These are phyloP conservation scores for Candida corydali DNA, from an alignment of 805 yeast species.

Conservation along the genomic window DNA sequence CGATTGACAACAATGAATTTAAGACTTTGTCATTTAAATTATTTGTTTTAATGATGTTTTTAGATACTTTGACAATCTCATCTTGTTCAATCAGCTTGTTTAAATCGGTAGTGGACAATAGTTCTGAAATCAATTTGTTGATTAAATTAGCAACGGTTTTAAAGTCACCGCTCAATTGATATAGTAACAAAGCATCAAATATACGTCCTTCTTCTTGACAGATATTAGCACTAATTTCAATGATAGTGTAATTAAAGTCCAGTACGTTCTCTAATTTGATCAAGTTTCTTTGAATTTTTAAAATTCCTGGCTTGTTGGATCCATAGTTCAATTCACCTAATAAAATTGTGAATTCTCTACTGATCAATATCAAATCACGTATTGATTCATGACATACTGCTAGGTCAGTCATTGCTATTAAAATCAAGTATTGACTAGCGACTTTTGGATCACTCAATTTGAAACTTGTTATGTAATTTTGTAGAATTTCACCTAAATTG, in stretches of 20 bases:
- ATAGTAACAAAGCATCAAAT: constrained; percentile 78
- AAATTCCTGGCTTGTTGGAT: constrained; percentile 71
- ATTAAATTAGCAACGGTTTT: constrained; percentile 73
- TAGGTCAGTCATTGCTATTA: constrained; percentile 54
- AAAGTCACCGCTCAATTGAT: constrained; percentile 85
- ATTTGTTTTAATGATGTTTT: constrained; percentile 41
- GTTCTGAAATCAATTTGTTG: constrained; percentile 74
- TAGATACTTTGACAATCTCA: constrained; percentile 39
- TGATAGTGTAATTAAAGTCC: constrained; percentile 63
- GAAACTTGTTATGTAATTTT: constrained; percentile 77
- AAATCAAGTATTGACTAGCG: constrained; percentile 83
- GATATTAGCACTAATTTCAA: constrained; percentile 78
- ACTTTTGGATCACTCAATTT: constrained; percentile 82
- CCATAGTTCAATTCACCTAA: constrained; percentile 87
- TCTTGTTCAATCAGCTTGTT: constrained; percentile 49
- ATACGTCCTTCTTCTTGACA: constrained; percentile 91
- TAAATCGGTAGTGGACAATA: constrained; percentile 65
- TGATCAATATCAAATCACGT: constrained; percentile 78
- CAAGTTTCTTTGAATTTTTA: constrained; percentile 71
- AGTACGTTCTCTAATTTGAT: constrained; percentile 55
- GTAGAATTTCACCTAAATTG: constrained; percentile 11
- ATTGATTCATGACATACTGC: constrained; percentile 71
- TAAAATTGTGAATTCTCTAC: constrained; percentile 76
- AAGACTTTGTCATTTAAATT: constrained; percentile 13
- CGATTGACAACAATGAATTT: constrained; percentile 53